Conservation (phyloP, 2,329 filamentous ascomycete species). For the Penicillium vulpinum region DNA sequence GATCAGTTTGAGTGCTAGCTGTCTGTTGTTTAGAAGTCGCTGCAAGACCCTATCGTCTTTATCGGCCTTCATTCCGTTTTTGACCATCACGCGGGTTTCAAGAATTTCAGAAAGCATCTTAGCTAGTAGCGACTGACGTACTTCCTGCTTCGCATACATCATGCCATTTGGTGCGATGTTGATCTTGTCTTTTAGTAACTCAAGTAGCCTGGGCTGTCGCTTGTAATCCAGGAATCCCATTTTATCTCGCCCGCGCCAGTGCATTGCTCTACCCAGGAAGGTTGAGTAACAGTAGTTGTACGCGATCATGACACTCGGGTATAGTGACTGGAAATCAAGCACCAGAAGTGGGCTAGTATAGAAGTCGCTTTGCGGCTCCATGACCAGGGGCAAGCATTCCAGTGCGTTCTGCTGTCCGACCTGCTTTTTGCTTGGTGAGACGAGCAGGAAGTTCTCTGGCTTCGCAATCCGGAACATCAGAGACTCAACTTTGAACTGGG, state of each 20-base stretch:
- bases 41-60: slow-evolving; percentile 85
- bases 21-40: slow-evolving; percentile 85
- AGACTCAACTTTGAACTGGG: slow-evolving; percentile 97
- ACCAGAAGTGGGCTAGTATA: slow-evolving; percentile 89
- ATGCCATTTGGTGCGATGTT: slow-evolving; percentile 95
- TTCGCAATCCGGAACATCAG: slow-evolving; percentile 99
- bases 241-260: slow-evolving; percentile 89
- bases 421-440: slow-evolving; percentile 87
- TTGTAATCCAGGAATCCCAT: slow-evolving; percentile 91
- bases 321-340: slow-evolving; percentile 92
- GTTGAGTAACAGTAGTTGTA: slow-evolving; percentile 99
- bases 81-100: slow-evolving; percentile 96
- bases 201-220: slow-evolving; percentile 71
- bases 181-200: slow-evolving; percentile 77
- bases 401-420: slow-evolving; percentile 92
- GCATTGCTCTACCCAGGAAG: slow-evolving; percentile 79
- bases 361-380: slow-evolving; percentile 95
- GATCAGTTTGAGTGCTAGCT: slow-evolving; percentile 89
- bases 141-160: slow-evolving; percentile 84
- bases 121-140: slow-evolving; percentile 85
- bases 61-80: slow-evolving; percentile 91
- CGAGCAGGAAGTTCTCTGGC: slow-evolving; percentile 86
- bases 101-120: slow-evolving; percentile 97
- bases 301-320: slow-evolving; percentile 97
- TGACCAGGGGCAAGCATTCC: slow-evolving; percentile 90